phyloP scores from a whole-genome alignment of 305 asterid genomes.

The Salvia sclarea region DNA sequence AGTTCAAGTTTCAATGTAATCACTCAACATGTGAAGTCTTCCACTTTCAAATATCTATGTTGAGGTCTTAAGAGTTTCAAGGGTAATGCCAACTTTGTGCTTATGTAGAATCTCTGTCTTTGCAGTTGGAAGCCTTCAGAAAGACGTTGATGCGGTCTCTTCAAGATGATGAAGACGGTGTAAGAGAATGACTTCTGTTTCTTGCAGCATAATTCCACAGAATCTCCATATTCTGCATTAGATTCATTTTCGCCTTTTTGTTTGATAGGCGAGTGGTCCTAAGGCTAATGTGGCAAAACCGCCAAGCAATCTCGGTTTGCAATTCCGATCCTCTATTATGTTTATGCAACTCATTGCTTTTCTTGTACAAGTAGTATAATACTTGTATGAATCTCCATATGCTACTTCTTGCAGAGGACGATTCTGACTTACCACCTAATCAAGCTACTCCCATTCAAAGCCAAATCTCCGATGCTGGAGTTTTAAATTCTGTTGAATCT shows the following conservation, averaged over 20 bases:
- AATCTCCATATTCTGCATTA: not conserved
- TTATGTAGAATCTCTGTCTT: conserved; percentile 24
- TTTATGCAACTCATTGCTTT: not conserved
- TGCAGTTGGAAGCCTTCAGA: conserved; percentile 91
- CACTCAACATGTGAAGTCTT: not conserved
- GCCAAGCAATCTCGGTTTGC: conserved; percentile 46
- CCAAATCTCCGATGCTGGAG: conserved; percentile 62
- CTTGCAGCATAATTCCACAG: not conserved
- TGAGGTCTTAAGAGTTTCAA: not conserved
- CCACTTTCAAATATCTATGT: not conserved
- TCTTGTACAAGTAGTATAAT: no score
- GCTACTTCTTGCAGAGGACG: conserved; percentile 51
- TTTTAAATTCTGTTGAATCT: conserved; percentile 47
- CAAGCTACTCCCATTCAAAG: conserved; percentile 47
- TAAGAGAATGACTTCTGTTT: conserved; percentile 37
- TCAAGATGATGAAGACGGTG: conserved; percentile 85
- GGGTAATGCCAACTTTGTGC: conserved; percentile 5
- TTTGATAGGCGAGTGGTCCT: conserved; percentile 53
- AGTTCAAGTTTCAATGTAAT: not conserved
- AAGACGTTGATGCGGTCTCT: conserved; percentile 95
- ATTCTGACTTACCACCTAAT: conserved; percentile 45
- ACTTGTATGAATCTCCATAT: no score
- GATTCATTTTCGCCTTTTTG: conserved; percentile 14
- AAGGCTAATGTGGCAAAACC: conserved; percentile 34
- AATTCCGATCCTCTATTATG: conserved; percentile 10